Evolutionary conservation across 306 rosid genomes (phyloP), one percentile per base, ranked within the genome.

Genomic region (Quercus glauca): DNA sequence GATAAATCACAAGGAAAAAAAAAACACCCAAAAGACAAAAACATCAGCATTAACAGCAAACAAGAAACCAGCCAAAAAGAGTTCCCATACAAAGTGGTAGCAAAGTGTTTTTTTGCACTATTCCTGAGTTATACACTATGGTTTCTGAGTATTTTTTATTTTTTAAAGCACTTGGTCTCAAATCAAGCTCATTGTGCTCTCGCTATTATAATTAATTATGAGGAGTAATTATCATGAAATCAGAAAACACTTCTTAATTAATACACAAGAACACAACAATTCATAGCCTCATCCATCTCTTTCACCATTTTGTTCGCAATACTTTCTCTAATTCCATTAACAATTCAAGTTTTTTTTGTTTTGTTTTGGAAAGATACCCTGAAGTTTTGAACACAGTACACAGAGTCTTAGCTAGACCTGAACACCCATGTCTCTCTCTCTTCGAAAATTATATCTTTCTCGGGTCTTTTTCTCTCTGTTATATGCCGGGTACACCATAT

Each of bases 281-380:
- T 41, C 45, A 41, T 41, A 41, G 11, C 45, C 82, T 84, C 81
- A 78, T 71, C 89, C 52, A 82, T 89, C 90, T 82, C 76, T 92
- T 78, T 92, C 90, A 87, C 56, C 25, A 78, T 70, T 82, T 75
- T 75, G 86, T 77, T 74, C 37, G 73, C 83, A 71, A 60, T 58
- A 73, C 20, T 69, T 67, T 49, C 19, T 31, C 76, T 72, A 41
- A 41, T 77, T 75, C 78, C 75, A 75, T 72, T 83, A 71, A 31
- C 49, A 29, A 37, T 63, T 77, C 79, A 73, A 73, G 61, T 80
- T 59, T 55, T 65, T 68, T 74, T 83, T 83, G 25, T 80, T 58
- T 49, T 65, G 68, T 74, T 81, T 83, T 25, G 20, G 20, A 79
- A 74, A 78, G 82, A 80, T 73, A 49, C 74, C 74, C 70, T 6